Base-by-base conservation (phyloP, 2,329 filamentous ascomycete genomes). In the Calonectria pauciramosa region DNA sequence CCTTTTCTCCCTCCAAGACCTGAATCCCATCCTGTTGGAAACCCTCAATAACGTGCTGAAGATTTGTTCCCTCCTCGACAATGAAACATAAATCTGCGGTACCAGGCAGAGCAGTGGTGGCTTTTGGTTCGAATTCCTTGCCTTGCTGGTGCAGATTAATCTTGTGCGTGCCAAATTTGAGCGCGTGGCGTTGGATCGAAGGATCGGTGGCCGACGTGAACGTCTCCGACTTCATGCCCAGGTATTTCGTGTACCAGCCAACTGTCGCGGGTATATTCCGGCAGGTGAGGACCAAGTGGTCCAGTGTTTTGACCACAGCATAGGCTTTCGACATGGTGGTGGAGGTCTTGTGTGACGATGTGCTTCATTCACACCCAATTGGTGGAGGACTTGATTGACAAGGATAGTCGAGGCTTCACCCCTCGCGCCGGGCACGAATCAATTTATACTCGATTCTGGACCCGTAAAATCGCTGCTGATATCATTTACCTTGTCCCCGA, bases 251-350 rank as follows among this genome's bases (percentile, higher is more conserved):
- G 84, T 93, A 93, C 86, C 91, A 93, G 44, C 84, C 78, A 36
- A 89, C 84, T 0, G 90, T 91, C 13, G 83, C 83, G 7, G 86
- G 80, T 6, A 92, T 85, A 71, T 87, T 87, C 49, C 85, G 84
- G 74, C 90, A 90, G 1, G 91, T 93, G 23, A 93, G 85, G 74
- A 93, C 91, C 11, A 93, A 83, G 77, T 93, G 91, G 81, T 93
- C 91, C 18, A 93, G 84, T 11, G 90, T 87, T 66, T 84, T 86
- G 73, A 87, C 84, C 30, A 81, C 69, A 0, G 59, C 68, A 13
- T 59, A 54, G 23, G 66, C n/a, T 20, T 23, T 44, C 1, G 66
- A 41, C 66, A 68, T 68, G 60, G 34, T 28, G 56, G n/a, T 14
- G 14, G 3, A 13, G 41, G 4, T 52, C 26, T 38, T 14, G 60